Evolutionary conservation across 2,329 filamentous ascomycete species (phyloP).

Genomic region (Scedosporium boydii): DNA sequence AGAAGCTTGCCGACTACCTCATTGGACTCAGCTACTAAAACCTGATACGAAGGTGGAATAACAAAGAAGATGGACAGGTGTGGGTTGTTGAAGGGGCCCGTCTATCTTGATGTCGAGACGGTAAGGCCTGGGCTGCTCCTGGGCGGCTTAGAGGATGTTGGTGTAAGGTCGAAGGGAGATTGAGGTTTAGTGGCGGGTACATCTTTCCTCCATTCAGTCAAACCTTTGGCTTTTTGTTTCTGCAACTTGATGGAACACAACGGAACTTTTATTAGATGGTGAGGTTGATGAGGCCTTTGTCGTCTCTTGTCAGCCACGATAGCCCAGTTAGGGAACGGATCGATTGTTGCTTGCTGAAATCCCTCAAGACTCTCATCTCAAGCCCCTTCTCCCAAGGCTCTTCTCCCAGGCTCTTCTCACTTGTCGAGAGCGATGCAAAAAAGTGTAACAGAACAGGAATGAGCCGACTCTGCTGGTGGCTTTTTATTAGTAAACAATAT

Average conservation of each 20-base stretch:
- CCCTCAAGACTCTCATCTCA: too few species aligned
- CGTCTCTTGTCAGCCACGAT: not conserved
- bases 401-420: not conserved
- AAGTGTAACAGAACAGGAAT: not conserved
- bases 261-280: not conserved
- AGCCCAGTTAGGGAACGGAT: not conserved
- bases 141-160: not conserved
- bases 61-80: not conserved
- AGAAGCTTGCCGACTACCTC: constrained; percentile 81
- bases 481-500: not conserved
- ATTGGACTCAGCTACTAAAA: constrained; percentile 66
- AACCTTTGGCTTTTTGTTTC: not conserved
- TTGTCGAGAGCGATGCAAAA: too few species aligned
- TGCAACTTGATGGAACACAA: not conserved
- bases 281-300: not conserved
- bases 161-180: not conserved
- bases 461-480: not conserved
- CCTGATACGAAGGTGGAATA: not conserved
- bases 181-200: not conserved
- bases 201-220: not conserved
- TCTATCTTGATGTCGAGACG: not conserved
- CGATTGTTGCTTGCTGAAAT: too few species aligned
- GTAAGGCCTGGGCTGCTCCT: not conserved
- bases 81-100: not conserved
- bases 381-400: too few species aligned